Evolutionary conservation across 2,329 filamentous ascomycete genomes (phyloP).

Genomic region (Talaromyces sp.): DNA sequence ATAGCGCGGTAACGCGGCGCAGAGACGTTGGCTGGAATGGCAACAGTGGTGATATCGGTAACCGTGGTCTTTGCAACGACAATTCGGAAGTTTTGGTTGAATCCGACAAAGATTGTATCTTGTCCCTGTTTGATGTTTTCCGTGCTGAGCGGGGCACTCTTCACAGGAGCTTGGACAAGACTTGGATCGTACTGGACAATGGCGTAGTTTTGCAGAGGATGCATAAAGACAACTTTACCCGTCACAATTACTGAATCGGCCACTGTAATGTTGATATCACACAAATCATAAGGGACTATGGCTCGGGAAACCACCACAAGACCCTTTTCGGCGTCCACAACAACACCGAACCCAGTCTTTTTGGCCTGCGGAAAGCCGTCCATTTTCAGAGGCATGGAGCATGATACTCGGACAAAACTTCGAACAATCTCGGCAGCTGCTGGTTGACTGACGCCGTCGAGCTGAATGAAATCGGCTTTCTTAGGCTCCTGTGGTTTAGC

Average conservation of each 20-base stretch:
- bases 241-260: conserved; percentile 93
- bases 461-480: conserved; percentile 84
- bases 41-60: conserved; percentile 94
- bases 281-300: conserved; percentile 92
- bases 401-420: conserved; percentile 90
- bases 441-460: conserved; percentile 81
- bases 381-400: conserved; percentile 89
- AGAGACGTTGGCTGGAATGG: conserved; percentile 86
- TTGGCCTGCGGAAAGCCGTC: conserved; percentile 95
- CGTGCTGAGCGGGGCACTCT: conserved; percentile 76
- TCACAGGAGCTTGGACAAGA: conserved; percentile 87
- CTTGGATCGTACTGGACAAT: conserved; percentile 91
- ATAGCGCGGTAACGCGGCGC: conserved; percentile 91
- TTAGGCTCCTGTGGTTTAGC: conserved; percentile 64
- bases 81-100: conserved; percentile 90
- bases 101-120: conserved; percentile 94
- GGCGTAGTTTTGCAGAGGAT: conserved; percentile 94
- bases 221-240: conserved; percentile 90
- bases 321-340: conserved; percentile 95
- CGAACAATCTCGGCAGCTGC: conserved; percentile 89
- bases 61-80: conserved; percentile 92
- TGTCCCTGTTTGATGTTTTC: conserved; percentile 86
- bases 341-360: conserved; percentile 90
- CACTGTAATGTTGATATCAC: conserved; percentile 92
- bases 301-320: conserved; percentile 90